A percentile compares a stretch with the other conserved stretches of the same genome.
These are phyloP conservation scores for Paecilomyces sp. DNA, from an alignment of 2,329 filamentous ascomycete species.

Conservation along the genomic window DNA sequence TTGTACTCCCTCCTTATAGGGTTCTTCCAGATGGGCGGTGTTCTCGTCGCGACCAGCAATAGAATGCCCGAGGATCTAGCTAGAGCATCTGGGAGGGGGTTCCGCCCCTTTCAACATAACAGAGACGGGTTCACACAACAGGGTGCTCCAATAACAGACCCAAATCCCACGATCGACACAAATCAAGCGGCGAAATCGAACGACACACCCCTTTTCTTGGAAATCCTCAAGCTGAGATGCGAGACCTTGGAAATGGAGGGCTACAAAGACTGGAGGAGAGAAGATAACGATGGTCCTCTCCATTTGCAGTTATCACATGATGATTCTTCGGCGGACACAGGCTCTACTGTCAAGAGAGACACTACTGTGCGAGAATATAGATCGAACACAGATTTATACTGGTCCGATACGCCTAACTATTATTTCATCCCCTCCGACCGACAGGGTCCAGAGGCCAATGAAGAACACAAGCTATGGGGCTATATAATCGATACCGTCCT, in stretches of 20 bases:
- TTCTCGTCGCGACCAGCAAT: conserved; percentile 73
- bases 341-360: neutral
- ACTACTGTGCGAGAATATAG: neutral
- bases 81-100: conserved; percentile 66
- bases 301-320: neutral
- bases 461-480: neutral
- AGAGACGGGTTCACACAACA: conserved; percentile 9
- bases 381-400: neutral
- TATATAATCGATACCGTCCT: neutral
- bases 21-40: conserved; percentile 77
- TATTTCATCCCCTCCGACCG: neutral
- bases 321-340: neutral
- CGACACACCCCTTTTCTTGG: conserved; percentile 69
- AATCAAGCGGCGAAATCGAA: conserved; percentile 52
- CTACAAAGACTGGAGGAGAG: conserved; percentile 60
- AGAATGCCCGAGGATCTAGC: conserved; percentile 75
- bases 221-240: conserved; percentile 68
- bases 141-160: neutral
- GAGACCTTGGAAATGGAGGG: conserved; percentile 82
- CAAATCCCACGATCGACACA: conserved; percentile 5
- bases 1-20: conserved; percentile 69
- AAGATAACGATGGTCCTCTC: conserved; percentile 9
- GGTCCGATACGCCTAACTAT: neutral
- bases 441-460: neutral
- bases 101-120: conserved; percentile 45